Base-by-base conservation (phyloP, 2,329 filamentous ascomycete genomes). In the Phialophora macrospora region DNA sequence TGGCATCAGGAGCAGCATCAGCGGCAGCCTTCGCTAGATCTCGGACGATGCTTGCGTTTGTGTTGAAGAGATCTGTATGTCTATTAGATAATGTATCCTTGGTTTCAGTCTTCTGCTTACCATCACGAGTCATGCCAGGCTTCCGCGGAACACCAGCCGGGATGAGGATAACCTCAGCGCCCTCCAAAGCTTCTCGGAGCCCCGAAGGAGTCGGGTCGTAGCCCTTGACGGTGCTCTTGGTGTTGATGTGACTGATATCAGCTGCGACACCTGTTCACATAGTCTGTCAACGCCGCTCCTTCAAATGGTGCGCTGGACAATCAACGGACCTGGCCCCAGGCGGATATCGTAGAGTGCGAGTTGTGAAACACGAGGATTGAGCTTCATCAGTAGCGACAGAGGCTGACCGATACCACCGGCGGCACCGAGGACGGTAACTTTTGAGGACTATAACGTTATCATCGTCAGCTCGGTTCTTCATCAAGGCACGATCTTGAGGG, bases 201-300 rank as follows among this genome's bases (percentile, higher is more conserved):
- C 92, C 92, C 66, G 85, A 84, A 70, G 90, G 84, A 71, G 86
- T 90, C 72, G 93, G 87, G 73, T 93, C 89, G 82, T 94, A 96
- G 79, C 95, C 95, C 76, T 86, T 93, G 81, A 98, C 94, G 75
- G 82, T 89, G 85, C 91, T 94, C 89, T 96, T 96, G 83, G 94
- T 97, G 90, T 98, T 98, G 88, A 99, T 93, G 87, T 99, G 95
- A 78, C 91, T 91, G 82, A 99, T 88, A 82, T 99, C 95, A 80
- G 95, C 95, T 75, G 94, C 95, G 81, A 99, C 95, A 90, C 94
- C 94, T 95, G 74, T 46, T 60, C 44, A 41, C 30, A 22, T 26
- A 52, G 65, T 54, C 73, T 46, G 60, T 60, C 22, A 44, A 46
- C n/a, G 46, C 41, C 60, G 41, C 66, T 55, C 55, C 56, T 57